Base-by-base conservation (phyloP, 495 filamentous ascomycete genomes). In the Evansstolkia leycettana region DNA sequence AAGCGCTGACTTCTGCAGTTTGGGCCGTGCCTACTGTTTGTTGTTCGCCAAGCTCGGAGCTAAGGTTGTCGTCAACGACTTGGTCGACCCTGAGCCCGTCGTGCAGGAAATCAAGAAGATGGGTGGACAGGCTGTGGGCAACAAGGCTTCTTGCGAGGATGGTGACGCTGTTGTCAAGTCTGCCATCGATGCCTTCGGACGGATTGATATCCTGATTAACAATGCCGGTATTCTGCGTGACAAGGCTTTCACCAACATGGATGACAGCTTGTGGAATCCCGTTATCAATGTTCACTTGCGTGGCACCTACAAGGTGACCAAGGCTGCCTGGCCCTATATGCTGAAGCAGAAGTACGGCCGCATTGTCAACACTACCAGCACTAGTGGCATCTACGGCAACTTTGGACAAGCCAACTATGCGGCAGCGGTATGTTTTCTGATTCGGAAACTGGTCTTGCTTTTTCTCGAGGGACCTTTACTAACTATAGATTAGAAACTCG, bases 361-460 rank as follows among this genome's bases (percentile, higher is more conserved):
- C 50, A 72, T 98, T 36, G 70, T 98, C 56, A 98, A 98, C 69
- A 98, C 90, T 38, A 85, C 90, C 11, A 92, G 83, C 31, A 94
- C 90, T 25, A 88, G 82, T 53, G 90, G 90, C 61, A 95, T 98
- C 62, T 98, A 98, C 50, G 90, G 90, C 45, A 98, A 94, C 71
- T 98, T 98, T 48, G 90, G 90, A 37, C 90, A 98, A 65, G 87
- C 90, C 48, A 96, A 98, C 67, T 98, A 98, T 58, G 77, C 90
- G 34, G 82, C 89, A 35, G 90, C 92, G 13, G 76, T 81, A 75
- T 57, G 76, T 63, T n/a, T 19, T 34, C 9, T 23, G 20, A 23
- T 23, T n/a, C n/a, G n/a, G n/a, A n/a, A n/a, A n/a, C 20, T 23
- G 20, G 4, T 23, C 9, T 23, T 23, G 9, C 9, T 23, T 23